Conservation (phyloP, 306 rosid species). For the Rosa persica region DNA sequence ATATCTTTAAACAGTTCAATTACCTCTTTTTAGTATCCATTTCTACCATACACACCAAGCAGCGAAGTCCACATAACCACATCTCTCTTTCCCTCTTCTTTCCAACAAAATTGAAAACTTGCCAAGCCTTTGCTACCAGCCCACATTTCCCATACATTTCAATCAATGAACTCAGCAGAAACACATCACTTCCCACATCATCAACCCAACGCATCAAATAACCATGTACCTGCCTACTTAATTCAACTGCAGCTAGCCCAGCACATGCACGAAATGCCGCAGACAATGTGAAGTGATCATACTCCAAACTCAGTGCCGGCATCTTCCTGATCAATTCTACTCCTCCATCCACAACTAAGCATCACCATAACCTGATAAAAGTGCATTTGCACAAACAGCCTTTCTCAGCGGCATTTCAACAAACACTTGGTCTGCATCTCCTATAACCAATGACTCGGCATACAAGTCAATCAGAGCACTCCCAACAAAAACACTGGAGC, state of each 20-base stretch:
- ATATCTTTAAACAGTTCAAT: conserved; percentile 53
- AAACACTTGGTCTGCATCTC: conserved; percentile 57
- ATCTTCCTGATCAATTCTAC: conserved; percentile 56
- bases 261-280: conserved; percentile 66
- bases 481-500: conserved; percentile 66
- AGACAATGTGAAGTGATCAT: conserved; percentile 63
- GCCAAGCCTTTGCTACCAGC: conserved; percentile 53
- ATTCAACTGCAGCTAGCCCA: conserved; percentile 54
- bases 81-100: conserved; percentile 48
- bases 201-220: conserved; percentile 40
- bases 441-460: conserved; percentile 36
- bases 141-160: conserved; percentile 87
- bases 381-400: conserved; percentile 70
- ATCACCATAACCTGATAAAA: conserved; percentile 59
- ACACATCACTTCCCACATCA: conserved; percentile 51
- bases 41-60: conserved; percentile 74
- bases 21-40: conserved; percentile 51
- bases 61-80: conserved; percentile 76
- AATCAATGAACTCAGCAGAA: conserved; percentile 60
- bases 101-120: conserved; percentile 43
- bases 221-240: conserved; percentile 67
- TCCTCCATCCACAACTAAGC: conserved; percentile 57
- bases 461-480: conserved; percentile 63
- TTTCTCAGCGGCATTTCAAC: conserved; percentile 73
- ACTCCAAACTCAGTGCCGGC: conserved; percentile 51